A percentile compares a stretch with the other conserved stretches of the same genome.
phyloP scores from a whole-genome alignment of 1,139 yeast species.

The Pichia terricola region DNA sequence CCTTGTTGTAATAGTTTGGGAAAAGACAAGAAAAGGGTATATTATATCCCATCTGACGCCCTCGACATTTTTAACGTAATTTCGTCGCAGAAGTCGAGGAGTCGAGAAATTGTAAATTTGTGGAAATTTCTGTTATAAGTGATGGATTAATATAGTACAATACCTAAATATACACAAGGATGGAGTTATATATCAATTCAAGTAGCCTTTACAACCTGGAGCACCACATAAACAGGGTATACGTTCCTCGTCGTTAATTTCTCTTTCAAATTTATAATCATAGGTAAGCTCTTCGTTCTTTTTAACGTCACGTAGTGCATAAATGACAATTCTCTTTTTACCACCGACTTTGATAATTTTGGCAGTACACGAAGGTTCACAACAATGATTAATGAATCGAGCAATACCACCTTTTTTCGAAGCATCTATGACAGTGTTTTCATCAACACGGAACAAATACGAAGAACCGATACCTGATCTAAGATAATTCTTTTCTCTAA shows the following conservation, averaged over 20 bases:
- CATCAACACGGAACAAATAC: constrained; percentile 85
- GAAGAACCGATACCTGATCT: constrained; percentile 94
- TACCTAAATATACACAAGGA: too few species aligned
- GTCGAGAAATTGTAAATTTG: too few species aligned
- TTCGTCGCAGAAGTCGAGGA: too few species aligned
- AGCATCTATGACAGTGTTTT: constrained; percentile 92
- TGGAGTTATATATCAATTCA: constrained; percentile 38
- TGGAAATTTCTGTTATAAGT: too few species aligned
- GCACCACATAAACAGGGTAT: constrained; percentile 94
- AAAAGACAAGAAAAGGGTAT: too few species aligned
- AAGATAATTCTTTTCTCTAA: constrained; percentile 77
- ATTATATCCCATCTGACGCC: too few species aligned
- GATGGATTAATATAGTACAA: too few species aligned
- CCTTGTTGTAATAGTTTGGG: background rate
- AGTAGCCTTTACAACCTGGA: constrained; percentile 83
- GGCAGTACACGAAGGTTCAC: constrained; percentile 96
- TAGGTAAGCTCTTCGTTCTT: constrained; percentile 91
- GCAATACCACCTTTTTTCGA: constrained; percentile 97
- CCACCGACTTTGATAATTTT: constrained; percentile 94
- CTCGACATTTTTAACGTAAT: too few species aligned
- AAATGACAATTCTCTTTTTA: constrained; percentile 85
- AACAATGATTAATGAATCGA: constrained; percentile 90
- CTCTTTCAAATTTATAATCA: constrained; percentile 91
- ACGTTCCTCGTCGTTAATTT: constrained; percentile 81
- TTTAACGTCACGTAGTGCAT: constrained; percentile 80